phyloP scores from a whole-genome alignment of 495 filamentous ascomycete genomes.

The Trypethelium eluteriae region DNA sequence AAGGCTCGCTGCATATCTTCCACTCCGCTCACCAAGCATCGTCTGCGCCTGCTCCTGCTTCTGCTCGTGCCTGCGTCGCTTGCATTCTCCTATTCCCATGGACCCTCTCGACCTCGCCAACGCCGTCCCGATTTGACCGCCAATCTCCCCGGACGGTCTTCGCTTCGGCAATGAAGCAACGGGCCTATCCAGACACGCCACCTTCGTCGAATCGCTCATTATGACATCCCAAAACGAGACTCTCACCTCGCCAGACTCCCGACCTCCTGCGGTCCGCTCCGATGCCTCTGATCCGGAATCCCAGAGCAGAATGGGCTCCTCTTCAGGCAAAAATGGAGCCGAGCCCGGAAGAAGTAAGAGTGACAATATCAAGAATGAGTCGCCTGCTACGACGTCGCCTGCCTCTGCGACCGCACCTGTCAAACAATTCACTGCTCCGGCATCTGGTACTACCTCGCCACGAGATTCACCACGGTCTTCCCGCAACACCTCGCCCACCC shows the following conservation, averaged over 20 bases:
- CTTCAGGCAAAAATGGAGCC: conserved; percentile 3
- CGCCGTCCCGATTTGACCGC: background rate
- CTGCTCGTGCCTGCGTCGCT: conserved; percentile 2
- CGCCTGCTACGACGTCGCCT: background rate
- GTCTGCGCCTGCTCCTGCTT: background rate
- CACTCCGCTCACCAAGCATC: background rate
- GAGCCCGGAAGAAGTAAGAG: conserved; percentile 5
- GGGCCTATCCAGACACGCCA: conserved; percentile 3
- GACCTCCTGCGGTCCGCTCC: background rate
- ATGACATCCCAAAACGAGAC: conserved; percentile 2
- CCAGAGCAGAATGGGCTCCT: background rate
- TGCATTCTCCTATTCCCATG: background rate
- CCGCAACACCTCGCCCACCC: conserved; percentile 31
- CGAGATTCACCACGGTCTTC: conserved; percentile 28
- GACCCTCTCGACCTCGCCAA: background rate
- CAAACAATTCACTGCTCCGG: conserved; percentile 11
- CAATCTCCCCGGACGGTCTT: background rate
- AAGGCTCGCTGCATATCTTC: background rate
- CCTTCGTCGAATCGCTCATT: conserved; percentile 2
- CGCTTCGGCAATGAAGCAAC: conserved; percentile 7
- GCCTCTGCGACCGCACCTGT: background rate
- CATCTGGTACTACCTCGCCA: background rate
- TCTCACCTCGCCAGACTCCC: background rate
- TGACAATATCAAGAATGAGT: background rate
- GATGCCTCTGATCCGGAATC: background rate